Percentiles rank a stretch among this genome's conserved stretches.
Evolutionary conservation across 2,329 filamentous ascomycete species (phyloP).

Genomic region (Purpureocillium lavendulum): DNA sequence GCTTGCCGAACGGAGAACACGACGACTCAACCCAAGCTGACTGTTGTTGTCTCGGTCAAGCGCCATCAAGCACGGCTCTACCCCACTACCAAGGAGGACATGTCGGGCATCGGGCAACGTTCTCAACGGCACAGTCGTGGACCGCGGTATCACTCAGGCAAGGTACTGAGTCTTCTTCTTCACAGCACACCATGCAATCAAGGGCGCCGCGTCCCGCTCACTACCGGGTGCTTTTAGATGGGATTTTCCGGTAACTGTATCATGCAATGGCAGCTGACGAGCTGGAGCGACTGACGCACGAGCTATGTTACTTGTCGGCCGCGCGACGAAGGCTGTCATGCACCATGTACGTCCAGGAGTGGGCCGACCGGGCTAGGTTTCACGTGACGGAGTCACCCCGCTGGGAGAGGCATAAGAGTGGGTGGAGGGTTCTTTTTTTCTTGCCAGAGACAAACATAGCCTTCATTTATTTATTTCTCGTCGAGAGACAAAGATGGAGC

Average conservation of each 20-base stretch:
- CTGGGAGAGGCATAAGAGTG: too few species aligned
- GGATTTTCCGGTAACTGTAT: slow-evolving; percentile 47
- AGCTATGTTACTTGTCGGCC: slow-evolving; percentile 74
- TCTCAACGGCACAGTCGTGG: slow-evolving; percentile 72
- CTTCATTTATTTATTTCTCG: too few species aligned
- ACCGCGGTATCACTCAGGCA: slow-evolving; percentile 70
- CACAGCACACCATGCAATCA: slow-evolving; percentile 68
- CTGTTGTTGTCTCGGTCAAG: slow-evolving; percentile 76
- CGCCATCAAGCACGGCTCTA: slow-evolving; percentile 85
- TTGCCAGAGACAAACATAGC: too few species aligned
- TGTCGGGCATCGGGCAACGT: slow-evolving; percentile 55
- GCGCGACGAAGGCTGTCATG: slow-evolving; percentile 80
- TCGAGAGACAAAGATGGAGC: too few species aligned
- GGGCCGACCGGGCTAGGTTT: too few species aligned
- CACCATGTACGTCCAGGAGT: too few species aligned
- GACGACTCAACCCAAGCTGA: slow-evolving; percentile 41
- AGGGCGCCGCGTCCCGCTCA: slow-evolving; percentile 81
- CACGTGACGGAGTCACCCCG: too few species aligned
- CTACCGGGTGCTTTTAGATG: slow-evolving; percentile 67
- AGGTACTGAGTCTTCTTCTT: slow-evolving; percentile 79
- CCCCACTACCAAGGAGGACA: slow-evolving; percentile 45
- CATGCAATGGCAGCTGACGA: slow-evolving; percentile 47
- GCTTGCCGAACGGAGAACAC: slow-evolving; percentile 57
- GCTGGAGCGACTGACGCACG: slow-evolving; percentile 65
- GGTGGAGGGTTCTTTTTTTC: too few species aligned